Percentiles rank a stretch among this genome's conserved stretches.
Conservation (phyloP, 108 stramenopile species). For the Skeletonema costatum region DNA sequence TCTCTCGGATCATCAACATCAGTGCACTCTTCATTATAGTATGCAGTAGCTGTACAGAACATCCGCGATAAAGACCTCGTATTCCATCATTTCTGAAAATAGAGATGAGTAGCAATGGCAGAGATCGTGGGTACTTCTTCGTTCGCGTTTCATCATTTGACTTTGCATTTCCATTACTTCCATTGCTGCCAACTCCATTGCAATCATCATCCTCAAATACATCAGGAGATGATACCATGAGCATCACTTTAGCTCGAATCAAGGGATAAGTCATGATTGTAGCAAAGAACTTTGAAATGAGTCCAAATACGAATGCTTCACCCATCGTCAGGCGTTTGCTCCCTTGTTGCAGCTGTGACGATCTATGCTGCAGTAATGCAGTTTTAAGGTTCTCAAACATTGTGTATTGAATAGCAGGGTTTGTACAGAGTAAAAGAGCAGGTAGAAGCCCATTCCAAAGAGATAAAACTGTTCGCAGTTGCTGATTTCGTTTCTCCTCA, state of each 20-base stretch:
- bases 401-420: slow-evolving; percentile 95
- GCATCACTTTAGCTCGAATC: slow-evolving; percentile 91
- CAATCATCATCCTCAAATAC: slow-evolving; percentile 7
- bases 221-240: slow-evolving; percentile 69
- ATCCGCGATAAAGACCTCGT: slow-evolving; percentile 75
- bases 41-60: slow-evolving; percentile 77
- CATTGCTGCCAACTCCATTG: slow-evolving; percentile 6
- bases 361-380: slow-evolving; percentile 30
- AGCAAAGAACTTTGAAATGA: slow-evolving; percentile 85
- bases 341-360: slow-evolving; percentile 11
- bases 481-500: slow-evolving; percentile 1
- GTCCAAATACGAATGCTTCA: slow-evolving; percentile 80
- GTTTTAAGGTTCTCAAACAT: slow-evolving; percentile 82
- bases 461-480: slow-evolving; percentile 14
- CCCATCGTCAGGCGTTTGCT: slow-evolving; percentile 37
- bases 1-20: slow-evolving; percentile 83
- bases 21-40: slow-evolving; percentile 83
- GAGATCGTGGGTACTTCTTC: slow-evolving; percentile 24
- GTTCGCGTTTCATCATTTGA: neutral
- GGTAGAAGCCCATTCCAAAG: slow-evolving; percentile 91
- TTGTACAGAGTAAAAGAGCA: slow-evolving; percentile 87
- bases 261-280: slow-evolving; percentile 94
- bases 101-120: slow-evolving; percentile 35
- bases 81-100: slow-evolving; percentile 61
- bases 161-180: neutral